These are phyloP conservation scores for Ambrosia hybrid DNA, from an alignment of 140 eudicot species.

Conservation along the genomic window DNA sequence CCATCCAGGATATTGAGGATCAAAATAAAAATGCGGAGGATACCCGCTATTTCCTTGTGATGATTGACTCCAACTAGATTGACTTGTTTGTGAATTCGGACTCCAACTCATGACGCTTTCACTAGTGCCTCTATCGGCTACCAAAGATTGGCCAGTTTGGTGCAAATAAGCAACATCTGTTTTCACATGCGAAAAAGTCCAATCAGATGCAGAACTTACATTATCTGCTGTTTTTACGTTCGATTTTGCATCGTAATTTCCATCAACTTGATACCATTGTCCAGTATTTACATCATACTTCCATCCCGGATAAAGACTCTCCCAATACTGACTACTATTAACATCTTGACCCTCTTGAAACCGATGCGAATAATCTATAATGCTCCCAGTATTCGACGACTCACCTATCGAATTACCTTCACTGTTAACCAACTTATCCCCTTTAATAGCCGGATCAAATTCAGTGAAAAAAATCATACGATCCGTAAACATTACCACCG, in stretches of 20 bases:
- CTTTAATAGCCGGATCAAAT: too few species aligned
- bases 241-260: too few species aligned
- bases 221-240: constrained; percentile 37
- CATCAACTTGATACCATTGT: too few species aligned
- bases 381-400: too few species aligned
- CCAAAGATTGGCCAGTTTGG: constrained; percentile 49
- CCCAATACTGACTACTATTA: too few species aligned
- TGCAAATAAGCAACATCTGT: constrained; percentile 60
- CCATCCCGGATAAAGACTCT: too few species aligned
- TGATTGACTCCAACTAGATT: constrained; percentile 52
- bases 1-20: constrained; percentile 98
- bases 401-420: too few species aligned
- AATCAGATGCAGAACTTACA: constrained; percentile 2
- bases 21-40: constrained; percentile 87
- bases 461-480: too few species aligned
- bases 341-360: too few species aligned
- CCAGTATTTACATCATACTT: constrained; percentile 6
- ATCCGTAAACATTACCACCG: too few species aligned
- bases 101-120: constrained; percentile 65
- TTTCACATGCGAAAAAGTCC: constrained; percentile 44
- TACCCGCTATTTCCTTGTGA: constrained; percentile 58
- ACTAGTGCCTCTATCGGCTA: constrained; percentile 47
- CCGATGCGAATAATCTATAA: too few species aligned
- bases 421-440: too few species aligned
- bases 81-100: constrained; percentile 48